A percentile compares a stretch with the other conserved stretches of the same genome.
These are phyloP conservation scores for Cyberlindnera saturnus DNA, from an alignment of 805 yeast genomes.

Conservation along the genomic window DNA sequence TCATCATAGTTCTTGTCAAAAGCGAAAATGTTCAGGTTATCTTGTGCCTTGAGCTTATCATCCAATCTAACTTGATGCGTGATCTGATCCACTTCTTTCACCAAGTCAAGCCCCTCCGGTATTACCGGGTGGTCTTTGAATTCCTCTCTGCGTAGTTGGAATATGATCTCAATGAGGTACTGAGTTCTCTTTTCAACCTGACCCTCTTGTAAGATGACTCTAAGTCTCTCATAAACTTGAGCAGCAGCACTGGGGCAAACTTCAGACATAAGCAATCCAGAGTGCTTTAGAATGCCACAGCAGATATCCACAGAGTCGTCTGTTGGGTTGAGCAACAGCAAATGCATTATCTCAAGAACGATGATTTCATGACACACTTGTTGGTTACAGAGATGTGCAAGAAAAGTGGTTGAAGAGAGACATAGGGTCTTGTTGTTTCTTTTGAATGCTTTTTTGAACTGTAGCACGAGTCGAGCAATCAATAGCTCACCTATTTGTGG, in stretches of 20 bases:
- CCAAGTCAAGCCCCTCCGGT: constrained; percentile 47
- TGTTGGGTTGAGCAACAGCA: constrained; percentile 42
- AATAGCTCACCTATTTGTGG: constrained; percentile 64
- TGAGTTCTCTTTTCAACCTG: constrained; percentile 36
- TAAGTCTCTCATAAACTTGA: constrained; percentile 51
- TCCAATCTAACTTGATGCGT: constrained; percentile 52
- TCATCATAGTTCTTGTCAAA: constrained; percentile 45
- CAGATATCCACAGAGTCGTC: constrained; percentile 53
- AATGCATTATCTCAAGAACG: constrained; percentile 44
- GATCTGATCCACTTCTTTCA: constrained; percentile 56
- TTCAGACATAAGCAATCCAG: constrained; percentile 46
- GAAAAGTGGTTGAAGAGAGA: constrained; percentile 38
- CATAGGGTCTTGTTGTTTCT: constrained; percentile 40
- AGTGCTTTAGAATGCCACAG: constrained; percentile 39
- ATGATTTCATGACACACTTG: constrained; percentile 52
- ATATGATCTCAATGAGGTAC: constrained; percentile 42
- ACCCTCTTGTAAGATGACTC: constrained; percentile 55
- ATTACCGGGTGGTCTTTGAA: constrained; percentile 36
- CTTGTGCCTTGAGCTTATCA: constrained; percentile 41
- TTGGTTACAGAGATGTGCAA: constrained; percentile 60
- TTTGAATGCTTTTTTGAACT: constrained; percentile 50
- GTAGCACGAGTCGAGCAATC: constrained; percentile 45
- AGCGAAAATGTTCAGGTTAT: constrained; percentile 42
- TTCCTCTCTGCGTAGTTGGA: constrained; percentile 41
- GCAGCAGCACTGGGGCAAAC: constrained; percentile 39